Percentiles rank a stretch among this genome's conserved stretches.
These are phyloP conservation scores for Hordeum marinum DNA, from an alignment of 176 grass and related monocot species.

Conservation along the genomic window DNA sequence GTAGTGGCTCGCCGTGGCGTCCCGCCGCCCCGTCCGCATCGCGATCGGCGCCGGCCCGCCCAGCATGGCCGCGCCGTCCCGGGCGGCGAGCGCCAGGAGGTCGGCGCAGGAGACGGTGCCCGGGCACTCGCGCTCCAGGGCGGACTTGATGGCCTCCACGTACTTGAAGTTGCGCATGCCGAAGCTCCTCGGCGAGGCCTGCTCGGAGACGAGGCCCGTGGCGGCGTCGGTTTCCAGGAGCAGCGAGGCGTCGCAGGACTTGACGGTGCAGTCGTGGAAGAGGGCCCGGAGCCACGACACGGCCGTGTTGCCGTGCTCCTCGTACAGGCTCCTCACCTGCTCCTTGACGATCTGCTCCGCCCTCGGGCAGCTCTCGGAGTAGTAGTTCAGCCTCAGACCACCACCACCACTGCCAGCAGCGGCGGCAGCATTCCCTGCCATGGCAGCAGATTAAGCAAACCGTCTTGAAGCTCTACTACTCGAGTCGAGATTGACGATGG, in stretches of 20 bases:
- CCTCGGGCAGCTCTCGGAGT: constrained; percentile 30
- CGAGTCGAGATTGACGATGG: not conserved
- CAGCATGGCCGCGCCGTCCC: constrained; percentile 41
- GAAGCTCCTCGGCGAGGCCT: constrained; percentile 34
- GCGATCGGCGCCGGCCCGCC: constrained; percentile 22
- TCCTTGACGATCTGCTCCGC: constrained; percentile 32
- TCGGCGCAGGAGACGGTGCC: constrained; percentile 72
- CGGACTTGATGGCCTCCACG: constrained; percentile 27
- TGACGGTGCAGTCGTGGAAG: constrained; percentile 48
- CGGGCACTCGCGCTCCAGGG: constrained; percentile 39
- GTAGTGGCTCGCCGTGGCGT: constrained; percentile 26
- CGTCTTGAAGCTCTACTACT: not conserved
- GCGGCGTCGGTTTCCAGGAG: constrained; percentile 15
- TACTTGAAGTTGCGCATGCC: constrained; percentile 62
- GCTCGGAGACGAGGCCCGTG: constrained; percentile 16
- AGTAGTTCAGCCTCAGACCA: not conserved
- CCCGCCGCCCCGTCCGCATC: constrained; percentile 35
- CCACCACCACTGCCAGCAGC: not conserved
- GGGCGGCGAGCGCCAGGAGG: constrained; percentile 60
- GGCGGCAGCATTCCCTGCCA: not conserved
- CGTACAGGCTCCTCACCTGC: constrained; percentile 31
- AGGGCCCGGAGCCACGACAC: constrained; percentile 44
- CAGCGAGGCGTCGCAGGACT: constrained; percentile 41
- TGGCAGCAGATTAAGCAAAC: not conserved
- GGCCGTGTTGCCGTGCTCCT: constrained; percentile 46